phyloP scores from a whole-genome alignment of 805 yeast species.

The Clavispora carvajalis region DNA sequence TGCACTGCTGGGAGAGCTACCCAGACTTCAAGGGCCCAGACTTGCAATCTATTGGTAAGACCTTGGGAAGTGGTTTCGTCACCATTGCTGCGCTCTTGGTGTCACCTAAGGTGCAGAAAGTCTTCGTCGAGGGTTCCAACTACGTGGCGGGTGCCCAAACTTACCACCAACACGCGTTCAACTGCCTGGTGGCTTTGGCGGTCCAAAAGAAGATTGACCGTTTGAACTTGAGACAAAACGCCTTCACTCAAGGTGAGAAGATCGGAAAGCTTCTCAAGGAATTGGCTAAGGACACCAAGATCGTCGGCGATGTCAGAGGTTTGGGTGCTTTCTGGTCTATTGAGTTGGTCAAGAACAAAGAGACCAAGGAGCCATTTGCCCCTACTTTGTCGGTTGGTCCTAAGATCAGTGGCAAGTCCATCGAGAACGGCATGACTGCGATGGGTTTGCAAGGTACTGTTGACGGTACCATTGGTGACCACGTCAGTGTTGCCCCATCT shows the following conservation, averaged over 20 bases:
- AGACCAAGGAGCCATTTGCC: slow-evolving; percentile 46
- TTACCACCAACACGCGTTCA: slow-evolving; percentile 15
- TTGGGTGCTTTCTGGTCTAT: slow-evolving; percentile 56
- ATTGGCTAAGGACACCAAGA: slow-evolving; percentile 6
- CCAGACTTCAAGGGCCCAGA: slow-evolving; percentile 14
- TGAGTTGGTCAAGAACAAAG: slow-evolving; percentile 51
- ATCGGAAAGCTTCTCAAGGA: slow-evolving; percentile 6
- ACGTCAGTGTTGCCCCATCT: slow-evolving; percentile 44
- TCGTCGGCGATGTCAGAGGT: slow-evolving; percentile 58
- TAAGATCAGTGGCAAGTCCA: slow-evolving; percentile 29
- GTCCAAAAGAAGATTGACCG: slow-evolving; percentile 14
- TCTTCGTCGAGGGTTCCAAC: slow-evolving; percentile 11
- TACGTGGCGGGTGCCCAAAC: slow-evolving; percentile 12
- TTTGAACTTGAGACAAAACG: slow-evolving; percentile 9
- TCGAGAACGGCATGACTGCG: slow-evolving; percentile 41
- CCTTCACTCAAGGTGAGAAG: slow-evolving; percentile 9
- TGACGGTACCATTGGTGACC: slow-evolving; percentile 39
- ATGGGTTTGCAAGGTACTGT: slow-evolving; percentile 45
- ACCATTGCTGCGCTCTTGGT: slow-evolving; percentile 14
- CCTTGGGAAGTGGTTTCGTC: slow-evolving; percentile 13
- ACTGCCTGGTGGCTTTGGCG: slow-evolving; percentile 14
- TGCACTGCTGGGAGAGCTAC: slow-evolving; percentile 48
- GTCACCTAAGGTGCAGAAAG: slow-evolving; percentile 12
- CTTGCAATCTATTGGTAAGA: slow-evolving; percentile 14
- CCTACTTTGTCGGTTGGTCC: slow-evolving; percentile 32